Conservation (phyloP, 805 yeast species). For the Saccharomycopsis fodiens region DNA sequence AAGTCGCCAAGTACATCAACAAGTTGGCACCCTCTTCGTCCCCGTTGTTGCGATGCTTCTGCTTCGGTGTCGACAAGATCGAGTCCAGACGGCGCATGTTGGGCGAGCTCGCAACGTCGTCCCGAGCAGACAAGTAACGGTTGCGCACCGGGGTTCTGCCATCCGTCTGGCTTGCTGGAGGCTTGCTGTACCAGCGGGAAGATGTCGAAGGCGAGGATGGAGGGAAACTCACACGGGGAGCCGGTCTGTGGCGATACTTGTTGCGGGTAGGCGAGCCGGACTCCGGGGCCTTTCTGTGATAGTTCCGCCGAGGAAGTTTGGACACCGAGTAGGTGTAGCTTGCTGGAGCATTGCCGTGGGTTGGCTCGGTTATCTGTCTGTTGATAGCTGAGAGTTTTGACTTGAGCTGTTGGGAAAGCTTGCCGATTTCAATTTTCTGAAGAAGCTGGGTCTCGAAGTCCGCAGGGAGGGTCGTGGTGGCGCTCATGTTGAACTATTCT, state of each 20-base stretch:
- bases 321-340: slow-evolving; percentile 1
- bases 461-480: not conserved
- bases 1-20: slow-evolving; percentile 73
- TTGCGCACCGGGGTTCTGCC: not conserved
- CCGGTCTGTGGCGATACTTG: not conserved
- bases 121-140: not conserved
- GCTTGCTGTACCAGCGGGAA: not conserved
- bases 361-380: slow-evolving; percentile 2
- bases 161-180: not conserved
- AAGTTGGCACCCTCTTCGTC: slow-evolving; percentile 72
- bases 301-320: slow-evolving; percentile 5
- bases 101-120: not conserved
- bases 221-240: not conserved
- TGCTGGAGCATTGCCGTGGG: not conserved
- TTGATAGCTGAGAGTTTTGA: slow-evolving; percentile 14
- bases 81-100: not conserved
- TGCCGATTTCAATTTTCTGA: slow-evolving; percentile 20
- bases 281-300: not conserved
- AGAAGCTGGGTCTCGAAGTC: slow-evolving; percentile 17
- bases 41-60: slow-evolving; percentile 1
- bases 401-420: slow-evolving; percentile 20
- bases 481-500: not conserved
- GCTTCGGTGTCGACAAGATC: slow-evolving; percentile 6
- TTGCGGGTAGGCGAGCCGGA: not conserved
- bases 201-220: not conserved